phyloP scores from a whole-genome alignment of 441 rosid species.

The Populus hybrid region DNA sequence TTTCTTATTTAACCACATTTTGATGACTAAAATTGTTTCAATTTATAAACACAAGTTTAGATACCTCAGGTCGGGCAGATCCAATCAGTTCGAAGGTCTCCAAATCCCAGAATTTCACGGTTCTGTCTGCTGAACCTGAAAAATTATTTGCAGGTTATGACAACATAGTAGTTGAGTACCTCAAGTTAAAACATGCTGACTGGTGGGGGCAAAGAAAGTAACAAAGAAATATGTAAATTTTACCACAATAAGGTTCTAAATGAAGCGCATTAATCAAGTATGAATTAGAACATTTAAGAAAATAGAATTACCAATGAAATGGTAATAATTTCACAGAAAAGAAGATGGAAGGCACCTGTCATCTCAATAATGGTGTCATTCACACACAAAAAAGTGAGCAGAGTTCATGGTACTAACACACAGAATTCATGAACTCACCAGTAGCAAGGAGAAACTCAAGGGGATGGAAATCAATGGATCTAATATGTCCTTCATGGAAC shows the following conservation, averaged over 20 bases:
- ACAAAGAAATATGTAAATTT: background rate
- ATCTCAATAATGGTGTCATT: background rate
- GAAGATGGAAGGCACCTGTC: background rate
- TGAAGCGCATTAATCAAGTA: background rate
- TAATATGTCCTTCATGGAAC: slow-evolving; percentile 83
- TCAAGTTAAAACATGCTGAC: background rate
- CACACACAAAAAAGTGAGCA: background rate
- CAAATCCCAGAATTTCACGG: slow-evolving; percentile 97
- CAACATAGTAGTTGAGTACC: background rate
- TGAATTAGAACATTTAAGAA: background rate
- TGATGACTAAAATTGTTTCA: background rate
- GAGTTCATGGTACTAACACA: slow-evolving; percentile 6
- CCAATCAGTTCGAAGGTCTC: slow-evolving; percentile 97
- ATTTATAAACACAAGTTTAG: background rate
- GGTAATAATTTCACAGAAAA: background rate
- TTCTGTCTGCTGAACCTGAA: slow-evolving; percentile 95
- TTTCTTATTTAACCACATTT: background rate
- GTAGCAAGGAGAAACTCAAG: slow-evolving; percentile 96
- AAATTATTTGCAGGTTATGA: slow-evolving; percentile 20
- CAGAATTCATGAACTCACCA: slow-evolving; percentile 42
- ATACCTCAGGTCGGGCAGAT: slow-evolving; percentile 93
- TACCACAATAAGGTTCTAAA: background rate
- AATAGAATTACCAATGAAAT: background rate
- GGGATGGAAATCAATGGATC: slow-evolving; percentile 91
- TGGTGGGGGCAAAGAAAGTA: background rate